These are phyloP conservation scores for Pichia scutulata DNA, from an alignment of 805 yeast genomes.

Conservation along the genomic window DNA sequence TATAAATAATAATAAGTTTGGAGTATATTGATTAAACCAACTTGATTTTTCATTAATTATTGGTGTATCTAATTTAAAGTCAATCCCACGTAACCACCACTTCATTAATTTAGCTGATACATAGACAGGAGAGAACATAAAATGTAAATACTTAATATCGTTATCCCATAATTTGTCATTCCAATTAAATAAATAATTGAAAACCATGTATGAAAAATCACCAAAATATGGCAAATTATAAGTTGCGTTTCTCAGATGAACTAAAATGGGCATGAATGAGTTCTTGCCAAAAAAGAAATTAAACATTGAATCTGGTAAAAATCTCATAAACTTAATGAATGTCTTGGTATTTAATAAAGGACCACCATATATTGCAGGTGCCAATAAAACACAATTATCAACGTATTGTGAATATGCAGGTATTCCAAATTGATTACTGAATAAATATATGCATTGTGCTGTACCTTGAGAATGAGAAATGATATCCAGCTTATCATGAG, in stretches of 20 bases:
- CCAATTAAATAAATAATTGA: constrained; percentile 86
- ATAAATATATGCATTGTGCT: constrained; percentile 68
- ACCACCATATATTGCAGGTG: constrained; percentile 93
- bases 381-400: constrained; percentile 64
- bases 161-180: constrained; percentile 69
- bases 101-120: constrained; percentile 75
- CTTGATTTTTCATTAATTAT: constrained; percentile 43
- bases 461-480: constrained; percentile 93
- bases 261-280: constrained; percentile 73
- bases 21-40: constrained; percentile 49
- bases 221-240: constrained; percentile 51
- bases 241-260: constrained; percentile 43
- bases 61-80: constrained; percentile 35
- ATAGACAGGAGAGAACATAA: constrained; percentile 77
- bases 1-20: constrained; percentile 58
- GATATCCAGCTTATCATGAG: constrained; percentile 43
- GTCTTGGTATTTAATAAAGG: constrained; percentile 52
- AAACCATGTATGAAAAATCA: constrained; percentile 66
- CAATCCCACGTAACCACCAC: constrained; percentile 76
- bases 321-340: constrained; percentile 58
- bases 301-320: constrained; percentile 36
- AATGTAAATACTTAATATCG: constrained; percentile 46
- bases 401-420: constrained; percentile 22
- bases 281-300: constrained; percentile 63
- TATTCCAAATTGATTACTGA: constrained; percentile 45